These are phyloP conservation scores for Fusarium pseudonygamai DNA, from an alignment of 2,329 filamentous ascomycete genomes.

Conservation along the genomic window DNA sequence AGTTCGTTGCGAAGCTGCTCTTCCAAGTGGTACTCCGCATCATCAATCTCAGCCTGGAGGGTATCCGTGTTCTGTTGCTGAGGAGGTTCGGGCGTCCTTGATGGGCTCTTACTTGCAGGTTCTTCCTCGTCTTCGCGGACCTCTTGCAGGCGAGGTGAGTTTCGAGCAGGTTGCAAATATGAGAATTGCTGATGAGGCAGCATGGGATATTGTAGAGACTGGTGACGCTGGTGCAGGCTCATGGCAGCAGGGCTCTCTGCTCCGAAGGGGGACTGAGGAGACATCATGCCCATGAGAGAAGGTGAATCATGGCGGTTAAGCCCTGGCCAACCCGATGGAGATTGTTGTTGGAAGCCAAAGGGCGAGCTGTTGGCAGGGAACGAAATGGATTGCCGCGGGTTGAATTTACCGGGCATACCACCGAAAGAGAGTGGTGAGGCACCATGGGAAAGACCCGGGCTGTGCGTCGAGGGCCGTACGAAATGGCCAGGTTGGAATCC, in stretches of 20 bases:
- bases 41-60: slow-evolving; percentile 85
- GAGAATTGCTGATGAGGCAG: slow-evolving; percentile 66
- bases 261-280: slow-evolving; percentile 71
- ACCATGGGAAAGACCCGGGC: slow-evolving; percentile 70
- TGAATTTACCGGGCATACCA: slow-evolving; percentile 66
- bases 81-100: slow-evolving; percentile 62
- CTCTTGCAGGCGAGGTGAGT: slow-evolving; percentile 73
- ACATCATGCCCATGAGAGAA: slow-evolving; percentile 65
- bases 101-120: slow-evolving; percentile 58
- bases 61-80: slow-evolving; percentile 68
- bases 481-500: slow-evolving; percentile 69
- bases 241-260: slow-evolving; percentile 59
- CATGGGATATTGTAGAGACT: slow-evolving; percentile 67
- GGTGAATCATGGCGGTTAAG: slow-evolving; percentile 71
- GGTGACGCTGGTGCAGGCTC: slow-evolving; percentile 64
- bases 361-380: slow-evolving; percentile 71
- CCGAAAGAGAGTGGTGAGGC: slow-evolving; percentile 78
- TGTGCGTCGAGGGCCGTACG: slow-evolving; percentile 68
- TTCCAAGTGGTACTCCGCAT: slow-evolving; percentile 86
- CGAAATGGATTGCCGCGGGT: slow-evolving; percentile 77
- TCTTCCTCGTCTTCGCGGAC: slow-evolving; percentile 80
- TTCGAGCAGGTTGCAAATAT: slow-evolving; percentile 62
- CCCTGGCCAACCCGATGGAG: slow-evolving; percentile 66
- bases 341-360: slow-evolving; percentile 72
- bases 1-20: slow-evolving; percentile 81